phyloP scores from a whole-genome alignment of 495 filamentous ascomycete species.

The Xylaria longipes region DNA sequence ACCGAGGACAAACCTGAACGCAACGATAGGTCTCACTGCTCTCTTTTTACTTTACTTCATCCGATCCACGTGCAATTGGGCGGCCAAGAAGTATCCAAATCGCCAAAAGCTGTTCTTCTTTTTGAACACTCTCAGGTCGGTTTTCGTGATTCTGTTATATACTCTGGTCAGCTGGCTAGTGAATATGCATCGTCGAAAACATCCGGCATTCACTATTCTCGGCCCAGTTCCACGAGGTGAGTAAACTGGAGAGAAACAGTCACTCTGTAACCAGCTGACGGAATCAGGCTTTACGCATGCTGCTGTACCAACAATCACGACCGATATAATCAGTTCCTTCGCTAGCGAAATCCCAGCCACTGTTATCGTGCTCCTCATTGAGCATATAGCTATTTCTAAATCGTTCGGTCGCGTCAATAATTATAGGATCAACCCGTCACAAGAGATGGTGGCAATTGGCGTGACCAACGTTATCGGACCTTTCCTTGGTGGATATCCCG shows the following conservation, averaged over 20 bases:
- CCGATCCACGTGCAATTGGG: constrained; percentile 68
- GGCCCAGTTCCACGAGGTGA: constrained; percentile 77
- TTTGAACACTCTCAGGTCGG: constrained; percentile 82
- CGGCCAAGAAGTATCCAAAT: constrained; percentile 72
- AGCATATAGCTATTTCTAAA: constrained; percentile 97
- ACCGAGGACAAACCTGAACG: constrained; percentile 70
- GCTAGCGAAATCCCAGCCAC: constrained; percentile 71
- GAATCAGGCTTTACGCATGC: constrained; percentile 76
- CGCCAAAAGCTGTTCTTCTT: constrained; percentile 85
- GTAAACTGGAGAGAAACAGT: constrained; percentile 12
- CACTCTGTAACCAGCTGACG: constrained; percentile 23
- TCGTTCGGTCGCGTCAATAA: constrained; percentile 97
- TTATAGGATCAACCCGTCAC: constrained; percentile 96
- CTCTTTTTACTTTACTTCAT: constrained; percentile 84
- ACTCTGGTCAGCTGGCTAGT: constrained; percentile 89
- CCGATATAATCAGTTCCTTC: constrained; percentile 66
- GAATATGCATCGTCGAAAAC: constrained; percentile 62
- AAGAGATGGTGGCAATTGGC: constrained; percentile 95
- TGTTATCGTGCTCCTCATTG: constrained; percentile 93
- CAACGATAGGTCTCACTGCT: constrained; percentile 88
- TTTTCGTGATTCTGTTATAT: constrained; percentile 92
- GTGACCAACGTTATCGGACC: constrained; percentile 90
- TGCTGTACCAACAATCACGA: constrained; percentile 74
- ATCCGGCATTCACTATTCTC: constrained; percentile 71
- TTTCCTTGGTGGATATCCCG: constrained; percentile 92